Percentiles rank a stretch among this genome's conserved stretches.
Evolutionary conservation across 2,329 filamentous ascomycete species (phyloP).

Genomic region (Colletotrichum sansevieriae): DNA sequence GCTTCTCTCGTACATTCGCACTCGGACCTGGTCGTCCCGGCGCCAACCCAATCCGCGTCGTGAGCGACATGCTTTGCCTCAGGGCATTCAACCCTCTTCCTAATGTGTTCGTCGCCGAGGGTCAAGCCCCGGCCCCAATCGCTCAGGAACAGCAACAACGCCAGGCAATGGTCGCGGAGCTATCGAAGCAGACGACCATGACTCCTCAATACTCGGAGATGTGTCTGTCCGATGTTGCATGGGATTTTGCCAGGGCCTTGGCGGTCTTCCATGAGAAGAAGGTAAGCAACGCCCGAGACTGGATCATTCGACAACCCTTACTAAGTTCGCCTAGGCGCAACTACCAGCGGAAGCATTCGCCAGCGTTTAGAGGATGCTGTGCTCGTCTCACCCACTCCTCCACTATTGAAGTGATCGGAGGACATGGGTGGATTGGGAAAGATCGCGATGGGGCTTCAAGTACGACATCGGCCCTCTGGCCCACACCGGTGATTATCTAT

Average conservation of each 20-base stretch:
- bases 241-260: conserved; percentile 83
- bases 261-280: conserved; percentile 81
- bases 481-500: conserved; percentile 30
- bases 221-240: conserved; percentile 83
- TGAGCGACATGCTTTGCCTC: conserved; percentile 83
- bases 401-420: conserved; percentile 19
- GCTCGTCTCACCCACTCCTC: conserved; percentile 32
- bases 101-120: conserved; percentile 52
- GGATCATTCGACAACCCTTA: conserved; percentile 7
- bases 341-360: conserved; percentile 64
- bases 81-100: conserved; percentile 72
- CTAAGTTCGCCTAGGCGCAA: conserved; percentile 51
- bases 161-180: conserved; percentile 79
- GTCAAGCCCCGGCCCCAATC: conserved; percentile 42
- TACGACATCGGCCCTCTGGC: conserved; percentile 26
- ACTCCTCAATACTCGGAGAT: conserved; percentile 82
- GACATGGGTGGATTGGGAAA: conserved; percentile 29
- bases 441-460: conserved; percentile 26
- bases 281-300: conserved; percentile 59
- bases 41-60: conserved; percentile 76
- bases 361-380: conserved; percentile 40
- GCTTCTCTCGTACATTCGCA: conserved; percentile 85
- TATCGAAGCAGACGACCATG: conserved; percentile 85
- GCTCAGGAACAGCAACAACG: conserved; percentile 60
- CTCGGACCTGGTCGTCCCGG: conserved; percentile 80